Percentiles rank a stretch among this genome's conserved stretches.
phyloP scores from a whole-genome alignment of 2,329 filamentous ascomycete species.

The Blastomyces parvus region DNA sequence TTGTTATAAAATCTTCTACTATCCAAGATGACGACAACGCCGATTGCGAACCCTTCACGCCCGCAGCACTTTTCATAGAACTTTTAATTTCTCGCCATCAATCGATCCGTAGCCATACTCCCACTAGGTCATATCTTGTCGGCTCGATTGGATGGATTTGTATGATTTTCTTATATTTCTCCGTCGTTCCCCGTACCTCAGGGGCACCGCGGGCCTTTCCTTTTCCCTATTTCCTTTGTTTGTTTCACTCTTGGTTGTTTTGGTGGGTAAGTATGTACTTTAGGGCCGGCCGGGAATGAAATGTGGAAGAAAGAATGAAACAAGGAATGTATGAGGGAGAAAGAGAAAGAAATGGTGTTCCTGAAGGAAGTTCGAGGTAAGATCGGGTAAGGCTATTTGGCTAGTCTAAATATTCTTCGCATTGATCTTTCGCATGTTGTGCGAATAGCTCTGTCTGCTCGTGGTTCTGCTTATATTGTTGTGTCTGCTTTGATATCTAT shows the following conservation, averaged over 20 bases:
- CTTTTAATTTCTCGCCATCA: background rate
- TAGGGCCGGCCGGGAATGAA: slow-evolving; percentile 19
- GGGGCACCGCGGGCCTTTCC: background rate
- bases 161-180: slow-evolving; percentile 5
- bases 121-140: background rate
- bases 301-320: slow-evolving; percentile 7
- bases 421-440: slow-evolving; percentile 14
- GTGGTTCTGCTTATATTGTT: slow-evolving; percentile 1
- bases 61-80: background rate
- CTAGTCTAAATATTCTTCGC: slow-evolving; percentile 14
- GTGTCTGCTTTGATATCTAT: slow-evolving; percentile 7
- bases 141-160: slow-evolving; percentile 7
- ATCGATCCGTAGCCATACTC: background rate
- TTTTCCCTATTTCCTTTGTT: slow-evolving; percentile 26
- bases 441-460: slow-evolving; percentile 10
- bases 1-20: background rate
- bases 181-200: background rate
- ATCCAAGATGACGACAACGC: background rate
- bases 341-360: background rate
- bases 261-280: slow-evolving; percentile 38
- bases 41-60: background rate
- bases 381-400: slow-evolving; percentile 36
- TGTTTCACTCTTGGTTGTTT: slow-evolving; percentile 24
- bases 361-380: slow-evolving; percentile 25
- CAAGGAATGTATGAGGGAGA: slow-evolving; percentile 2